A percentile compares a stretch with the other conserved stretches of the same genome.
These are phyloP conservation scores for Exobasidium cylindrosporum DNA, from an alignment of 1,284 basidiomycete genomes.

Conservation along the genomic window DNA sequence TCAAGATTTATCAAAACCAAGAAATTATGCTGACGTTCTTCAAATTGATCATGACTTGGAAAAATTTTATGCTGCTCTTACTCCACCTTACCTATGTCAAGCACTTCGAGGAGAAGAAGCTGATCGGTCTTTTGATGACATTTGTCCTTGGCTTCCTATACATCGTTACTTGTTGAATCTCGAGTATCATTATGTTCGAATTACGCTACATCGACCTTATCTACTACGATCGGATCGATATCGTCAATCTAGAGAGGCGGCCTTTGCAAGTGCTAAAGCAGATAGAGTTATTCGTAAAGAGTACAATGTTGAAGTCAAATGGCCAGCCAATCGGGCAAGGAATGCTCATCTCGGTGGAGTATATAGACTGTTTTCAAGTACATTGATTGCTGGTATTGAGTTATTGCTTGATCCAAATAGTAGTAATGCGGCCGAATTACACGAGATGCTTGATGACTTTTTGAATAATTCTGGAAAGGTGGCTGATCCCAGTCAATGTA, in stretches of 20 bases:
- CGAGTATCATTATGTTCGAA: conserved; percentile 48
- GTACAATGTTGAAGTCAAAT: conserved; percentile 42
- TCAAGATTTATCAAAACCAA: conserved; percentile 73
- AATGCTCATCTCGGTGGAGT: conserved; percentile 47
- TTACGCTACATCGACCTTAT: conserved; percentile 47
- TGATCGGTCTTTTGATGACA: conserved; percentile 38
- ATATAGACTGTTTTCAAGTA: conserved; percentile 47
- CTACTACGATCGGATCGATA: conserved; percentile 45
- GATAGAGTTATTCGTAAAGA: conserved; percentile 43
- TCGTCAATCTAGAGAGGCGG: conserved; percentile 36
- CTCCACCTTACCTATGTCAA: conserved; percentile 70
- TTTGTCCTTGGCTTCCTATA: conserved; percentile 42
- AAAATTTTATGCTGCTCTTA: conserved; percentile 71
- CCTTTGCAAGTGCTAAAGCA: conserved; percentile 40
- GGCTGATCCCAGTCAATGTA: conserved; percentile 43
- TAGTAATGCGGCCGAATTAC: conserved; percentile 33
- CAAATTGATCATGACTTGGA: conserved; percentile 80
- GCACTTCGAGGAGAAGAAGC: conserved; percentile 57
- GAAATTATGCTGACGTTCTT: conserved; percentile 80
- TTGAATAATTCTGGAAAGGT: conserved; percentile 33
- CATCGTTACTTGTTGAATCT: conserved; percentile 50
- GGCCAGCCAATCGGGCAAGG: conserved; percentile 38
- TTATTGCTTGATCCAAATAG: conserved; percentile 42
- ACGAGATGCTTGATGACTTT: conserved; percentile 44
- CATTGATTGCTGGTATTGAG: conserved; percentile 50